Evolutionary conservation across 345 rosid species (phyloP).

Genomic region (Populus davidiana): DNA sequence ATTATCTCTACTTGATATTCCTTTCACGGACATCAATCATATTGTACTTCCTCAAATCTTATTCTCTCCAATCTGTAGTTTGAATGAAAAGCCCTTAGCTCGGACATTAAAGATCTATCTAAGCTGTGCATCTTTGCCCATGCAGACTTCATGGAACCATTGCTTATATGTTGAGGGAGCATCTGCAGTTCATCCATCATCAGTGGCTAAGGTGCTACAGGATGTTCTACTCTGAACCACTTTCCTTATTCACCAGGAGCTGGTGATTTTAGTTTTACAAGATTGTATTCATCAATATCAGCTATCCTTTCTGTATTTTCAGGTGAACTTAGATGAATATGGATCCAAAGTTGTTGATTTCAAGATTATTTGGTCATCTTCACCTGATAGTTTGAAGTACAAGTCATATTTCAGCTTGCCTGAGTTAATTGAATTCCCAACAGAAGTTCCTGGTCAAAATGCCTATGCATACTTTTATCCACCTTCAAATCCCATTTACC

Average conservation of each 20-base stretch:
- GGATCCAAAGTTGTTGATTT: slow-evolving; percentile 48
- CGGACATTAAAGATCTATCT: slow-evolving; percentile 7
- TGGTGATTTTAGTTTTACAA: background rate
- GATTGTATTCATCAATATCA: background rate
- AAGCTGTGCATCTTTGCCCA: slow-evolving; percentile 13
- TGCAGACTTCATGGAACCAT: slow-evolving; percentile 59
- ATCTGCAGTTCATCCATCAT: slow-evolving; percentile 75
- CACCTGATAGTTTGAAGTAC: slow-evolving; percentile 66
- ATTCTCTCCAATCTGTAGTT: slow-evolving; percentile 5
- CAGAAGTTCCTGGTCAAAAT: slow-evolving; percentile 73
- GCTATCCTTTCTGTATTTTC: slow-evolving; percentile 13
- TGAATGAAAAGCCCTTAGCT: slow-evolving; percentile 3
- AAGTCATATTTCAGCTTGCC: slow-evolving; percentile 71
- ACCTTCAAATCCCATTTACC: slow-evolving; percentile 65
- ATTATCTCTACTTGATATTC: slow-evolving; percentile 69
- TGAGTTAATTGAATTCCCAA: slow-evolving; percentile 85
- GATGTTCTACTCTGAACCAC: background rate
- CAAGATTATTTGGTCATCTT: slow-evolving; percentile 80
- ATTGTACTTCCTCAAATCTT: slow-evolving; percentile 47
- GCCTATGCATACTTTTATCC: slow-evolving; percentile 90
- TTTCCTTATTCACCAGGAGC: background rate
- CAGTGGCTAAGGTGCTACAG: slow-evolving; percentile 70
- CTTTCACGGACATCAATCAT: slow-evolving; percentile 77
- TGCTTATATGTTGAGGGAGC: slow-evolving; percentile 84
- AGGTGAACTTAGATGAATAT: slow-evolving; percentile 69